Evolutionary conservation across 2,329 filamentous ascomycete species (phyloP), one percentile per base, ranked within the genome.

Genomic region (Pseudogymnoascus destructans): DNA sequence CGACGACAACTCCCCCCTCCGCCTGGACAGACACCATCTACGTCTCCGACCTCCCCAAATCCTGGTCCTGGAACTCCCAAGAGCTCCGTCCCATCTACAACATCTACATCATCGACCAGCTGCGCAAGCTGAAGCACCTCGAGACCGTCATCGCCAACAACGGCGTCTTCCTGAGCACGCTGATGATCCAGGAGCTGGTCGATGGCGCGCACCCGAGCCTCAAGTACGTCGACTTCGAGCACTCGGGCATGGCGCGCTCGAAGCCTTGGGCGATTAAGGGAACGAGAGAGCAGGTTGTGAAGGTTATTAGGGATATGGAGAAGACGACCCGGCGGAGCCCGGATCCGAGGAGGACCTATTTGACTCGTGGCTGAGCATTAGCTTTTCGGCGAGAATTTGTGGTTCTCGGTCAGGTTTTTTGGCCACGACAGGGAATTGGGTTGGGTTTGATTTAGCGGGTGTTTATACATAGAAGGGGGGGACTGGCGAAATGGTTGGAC

Each of bases 231-330:
- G 62, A 65, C 58, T 66, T 64, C 23, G 61, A 60, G 33, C 61
- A 59, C 35, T 59, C 60, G 55, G 63, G 62, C 2, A 62, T 64
- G 61, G 27, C 59, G 55, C 61, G 54, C 57, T 49, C 35, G 32
- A 55, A 59, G 33, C 57, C 36, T 21, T 66, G 64, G 64, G 60
- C 63, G 7, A 38, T 64, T 2, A 57, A 60, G 57, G 64, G 62
- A 19, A 60, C 19, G 8, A 54, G 52, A 33, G 59, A 58, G 19
- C 60, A 61, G 25, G 57, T 65, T 10, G 38, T 46, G 46, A 55
- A 25, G 30, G 52, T 60, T 30, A 35, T 61, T 36, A 49, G 59
- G 27, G 55, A 60, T 9, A 58, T 60, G 58, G 59, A 57, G 52
- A 46, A 11, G 32, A 55, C 19, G 25, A 54, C 23, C 3, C 35